Evolutionary conservation across 192 early-diverging fungal species (phyloP).

Genomic region (Piromyces sp.): DNA sequence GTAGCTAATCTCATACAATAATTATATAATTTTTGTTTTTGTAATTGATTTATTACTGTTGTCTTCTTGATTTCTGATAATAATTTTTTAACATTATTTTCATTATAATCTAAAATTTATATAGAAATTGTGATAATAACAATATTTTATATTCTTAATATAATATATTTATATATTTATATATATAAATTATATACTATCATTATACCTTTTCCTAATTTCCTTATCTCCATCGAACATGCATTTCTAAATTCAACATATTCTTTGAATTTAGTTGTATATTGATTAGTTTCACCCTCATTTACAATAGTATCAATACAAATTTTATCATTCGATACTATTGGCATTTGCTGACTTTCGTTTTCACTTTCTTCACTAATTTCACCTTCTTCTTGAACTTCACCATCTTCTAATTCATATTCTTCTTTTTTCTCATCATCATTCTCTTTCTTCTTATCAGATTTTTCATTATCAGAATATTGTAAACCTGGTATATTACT

Average conservation of each 20-base stretch:
- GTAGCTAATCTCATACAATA: neutral
- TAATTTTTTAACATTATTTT: neutral
- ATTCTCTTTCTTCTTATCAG: neutral
- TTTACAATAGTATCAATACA: neutral
- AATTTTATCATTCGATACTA: neutral
- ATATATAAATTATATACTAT: neutral
- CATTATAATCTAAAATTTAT: neutral
- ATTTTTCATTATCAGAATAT: neutral
- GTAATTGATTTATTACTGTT: neutral
- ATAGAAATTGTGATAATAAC: neutral
- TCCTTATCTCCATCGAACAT: neutral
- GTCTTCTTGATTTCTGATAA: neutral
- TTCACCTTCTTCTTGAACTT: neutral
- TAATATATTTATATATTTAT: too few relatives aligned
- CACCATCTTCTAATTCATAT: neutral
- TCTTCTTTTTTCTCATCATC: neutral
- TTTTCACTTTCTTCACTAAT: neutral
- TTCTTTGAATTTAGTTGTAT: neutral
- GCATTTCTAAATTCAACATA: neutral
- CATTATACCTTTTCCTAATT: neutral
- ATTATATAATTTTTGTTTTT: neutral
- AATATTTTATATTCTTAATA: too few relatives aligned
- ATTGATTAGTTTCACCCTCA: neutral
- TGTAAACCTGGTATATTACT: neutral
- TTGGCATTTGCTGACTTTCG: neutral